phyloP scores from a whole-genome alignment of 108 stramenopile species.

The Skeletonema marinoi region DNA sequence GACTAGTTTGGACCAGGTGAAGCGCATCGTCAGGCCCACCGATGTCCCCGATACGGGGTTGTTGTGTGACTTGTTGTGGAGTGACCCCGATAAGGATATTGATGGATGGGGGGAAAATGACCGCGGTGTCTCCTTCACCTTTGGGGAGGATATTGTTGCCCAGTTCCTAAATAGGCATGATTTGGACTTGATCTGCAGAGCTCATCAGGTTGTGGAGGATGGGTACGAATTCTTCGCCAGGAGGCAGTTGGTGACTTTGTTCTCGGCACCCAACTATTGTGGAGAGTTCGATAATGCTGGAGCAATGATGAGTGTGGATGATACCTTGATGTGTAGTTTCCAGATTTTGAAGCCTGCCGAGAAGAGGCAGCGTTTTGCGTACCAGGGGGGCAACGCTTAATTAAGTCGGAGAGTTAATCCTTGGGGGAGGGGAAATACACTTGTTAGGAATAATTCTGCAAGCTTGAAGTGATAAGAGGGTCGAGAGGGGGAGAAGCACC shows the following conservation, averaged over 20 bases:
- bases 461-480: not conserved
- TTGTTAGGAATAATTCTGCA: not conserved
- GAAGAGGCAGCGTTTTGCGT: slow-evolving; percentile 95
- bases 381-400: slow-evolving; percentile 72
- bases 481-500: not conserved
- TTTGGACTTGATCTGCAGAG: slow-evolving; percentile 99
- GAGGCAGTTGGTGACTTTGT: slow-evolving; percentile 98
- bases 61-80: slow-evolving; percentile 99
- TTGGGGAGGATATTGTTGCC: slow-evolving; percentile 99
- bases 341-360: slow-evolving; percentile 99
- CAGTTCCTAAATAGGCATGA: slow-evolving; percentile 97
- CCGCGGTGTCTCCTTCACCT: slow-evolving; percentile 99
- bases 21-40: slow-evolving; percentile 95
- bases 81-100: slow-evolving; percentile 99
- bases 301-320: slow-evolving; percentile 99
- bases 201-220: slow-evolving; percentile 99
- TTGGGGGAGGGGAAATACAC: not conserved
- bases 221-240: slow-evolving; percentile 99
- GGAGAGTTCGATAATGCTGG: slow-evolving; percentile 99
- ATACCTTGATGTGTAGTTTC: slow-evolving; percentile 99
- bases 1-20: slow-evolving; percentile 96
- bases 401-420: not conserved
- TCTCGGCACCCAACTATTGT: slow-evolving; percentile 99
- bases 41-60: slow-evolving; percentile 99
- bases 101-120: slow-evolving; percentile 99